Conservation (phyloP, 2,329 filamentous ascomycete species). For the Botryotinia convoluta region DNA sequence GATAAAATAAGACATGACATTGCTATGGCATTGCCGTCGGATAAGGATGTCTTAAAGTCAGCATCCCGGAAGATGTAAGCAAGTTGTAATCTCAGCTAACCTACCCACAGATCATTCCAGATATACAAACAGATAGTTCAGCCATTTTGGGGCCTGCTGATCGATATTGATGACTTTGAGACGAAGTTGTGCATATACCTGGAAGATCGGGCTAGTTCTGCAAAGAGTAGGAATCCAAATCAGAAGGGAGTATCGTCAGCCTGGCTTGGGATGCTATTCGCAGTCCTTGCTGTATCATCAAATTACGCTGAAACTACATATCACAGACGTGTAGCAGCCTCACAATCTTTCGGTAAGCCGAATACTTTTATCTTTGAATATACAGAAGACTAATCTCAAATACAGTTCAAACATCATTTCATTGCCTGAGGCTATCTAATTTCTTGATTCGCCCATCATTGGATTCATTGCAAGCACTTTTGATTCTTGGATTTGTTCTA, state of each 20-base stretch:
- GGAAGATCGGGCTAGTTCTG: constrained; percentile 55
- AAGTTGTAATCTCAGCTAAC: constrained; percentile 8
- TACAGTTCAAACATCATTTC: constrained; percentile 49
- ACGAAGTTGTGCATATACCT: constrained; percentile 63
- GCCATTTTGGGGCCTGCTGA: constrained; percentile 65
- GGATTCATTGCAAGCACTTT: constrained; percentile 62
- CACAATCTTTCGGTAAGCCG: constrained; percentile 48
- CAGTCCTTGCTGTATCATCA: constrained; percentile 62
- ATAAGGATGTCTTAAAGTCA: constrained; percentile 65
- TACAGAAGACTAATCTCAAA: background rate
- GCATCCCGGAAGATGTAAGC: constrained; percentile 32
- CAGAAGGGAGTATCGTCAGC: constrained; percentile 53
- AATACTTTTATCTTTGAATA: background rate
- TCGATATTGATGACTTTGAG: constrained; percentile 64
- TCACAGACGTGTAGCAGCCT: constrained; percentile 38
- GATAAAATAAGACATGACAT: constrained; percentile 60
- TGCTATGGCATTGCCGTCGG: constrained; percentile 59
- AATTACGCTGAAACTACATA: constrained; percentile 66
- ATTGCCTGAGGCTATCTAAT: constrained; percentile 62
- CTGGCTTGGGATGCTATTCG: constrained; percentile 65
- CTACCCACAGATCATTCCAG: constrained; percentile 52
- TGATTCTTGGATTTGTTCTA: constrained; percentile 61
- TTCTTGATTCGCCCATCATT: constrained; percentile 62
- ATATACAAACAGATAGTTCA: constrained; percentile 67
- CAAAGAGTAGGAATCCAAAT: constrained; percentile 35